Conservation (phyloP, 306 rosid species). For the Ammopiptanthus mongolicus region DNA sequence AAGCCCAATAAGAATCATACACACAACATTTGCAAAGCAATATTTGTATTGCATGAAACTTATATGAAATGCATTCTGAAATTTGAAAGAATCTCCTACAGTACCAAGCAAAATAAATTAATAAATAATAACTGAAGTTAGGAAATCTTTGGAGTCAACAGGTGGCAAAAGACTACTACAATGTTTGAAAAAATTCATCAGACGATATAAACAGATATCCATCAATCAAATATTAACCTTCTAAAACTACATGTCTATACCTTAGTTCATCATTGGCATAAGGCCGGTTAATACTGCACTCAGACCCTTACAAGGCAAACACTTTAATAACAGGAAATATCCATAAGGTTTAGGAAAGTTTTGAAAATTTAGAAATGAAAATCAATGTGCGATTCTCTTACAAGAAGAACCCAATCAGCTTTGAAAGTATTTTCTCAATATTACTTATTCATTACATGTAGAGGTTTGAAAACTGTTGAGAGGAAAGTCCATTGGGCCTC, state of each 20-base stretch:
- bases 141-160: not conserved
- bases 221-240: not conserved
- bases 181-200: not conserved
- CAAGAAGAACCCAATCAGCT: slow-evolving; percentile 2
- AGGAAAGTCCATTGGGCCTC: not conserved
- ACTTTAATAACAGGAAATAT: not conserved
- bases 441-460: not conserved
- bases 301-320: not conserved
- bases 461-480: not conserved
- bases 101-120: not conserved
- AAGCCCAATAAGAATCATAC: slow-evolving; percentile 15
- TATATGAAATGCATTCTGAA: slow-evolving; percentile 16
- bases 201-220: not conserved
- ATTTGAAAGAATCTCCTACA: slow-evolving; percentile 9
- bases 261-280: not conserved
- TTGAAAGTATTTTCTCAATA: not conserved
- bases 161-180: not conserved
- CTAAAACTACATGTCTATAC: not conserved
- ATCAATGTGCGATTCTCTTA: not conserved
- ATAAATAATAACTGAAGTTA: not conserved
- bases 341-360: not conserved
- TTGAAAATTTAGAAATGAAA: not conserved
- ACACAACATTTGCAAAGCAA: slow-evolving; percentile 1
- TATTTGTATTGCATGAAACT: not conserved
- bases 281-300: not conserved